phyloP scores from a whole-genome alignment of 2,329 filamentous ascomycete genomes.

The Diaporthe aspalathi region DNA sequence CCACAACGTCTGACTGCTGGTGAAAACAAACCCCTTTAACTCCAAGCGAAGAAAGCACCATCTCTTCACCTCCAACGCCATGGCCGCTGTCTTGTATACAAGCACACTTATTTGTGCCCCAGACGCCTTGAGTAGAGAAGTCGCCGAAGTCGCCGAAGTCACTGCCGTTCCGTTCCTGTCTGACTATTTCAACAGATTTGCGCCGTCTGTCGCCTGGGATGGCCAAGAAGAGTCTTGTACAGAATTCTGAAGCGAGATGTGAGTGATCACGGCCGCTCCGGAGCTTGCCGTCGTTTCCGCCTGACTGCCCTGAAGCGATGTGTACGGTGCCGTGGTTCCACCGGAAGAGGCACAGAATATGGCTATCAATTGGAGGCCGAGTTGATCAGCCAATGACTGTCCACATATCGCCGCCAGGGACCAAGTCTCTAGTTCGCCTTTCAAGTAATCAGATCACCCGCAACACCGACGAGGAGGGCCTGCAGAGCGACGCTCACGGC shows the following conservation, averaged over 20 bases:
- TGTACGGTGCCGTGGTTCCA: not conserved
- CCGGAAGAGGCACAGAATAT: not conserved
- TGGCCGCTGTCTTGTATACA: slow-evolving; percentile 26
- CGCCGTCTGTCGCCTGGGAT: not conserved
- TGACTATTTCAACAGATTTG: not conserved
- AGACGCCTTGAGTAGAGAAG: slow-evolving; percentile 18
- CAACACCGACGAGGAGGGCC: slow-evolving; percentile 94
- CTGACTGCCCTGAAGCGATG: not conserved
- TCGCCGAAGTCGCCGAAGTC: not conserved
- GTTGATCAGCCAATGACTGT: not conserved
- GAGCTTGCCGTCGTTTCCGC: not conserved
- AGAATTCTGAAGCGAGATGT: not conserved
- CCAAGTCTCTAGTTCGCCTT: not conserved
- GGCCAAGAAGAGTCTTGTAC: not conserved
- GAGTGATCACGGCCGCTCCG: no score
- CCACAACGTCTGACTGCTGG: slow-evolving; percentile 13
- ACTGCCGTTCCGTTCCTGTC: not conserved
- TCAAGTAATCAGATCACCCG: slow-evolving; percentile 74
- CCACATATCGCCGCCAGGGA: not conserved
- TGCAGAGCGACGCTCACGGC: slow-evolving; percentile 92
- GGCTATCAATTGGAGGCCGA: not conserved
- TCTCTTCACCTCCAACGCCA: slow-evolving; percentile 28
- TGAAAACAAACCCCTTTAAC: not conserved
- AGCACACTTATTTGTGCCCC: not conserved
- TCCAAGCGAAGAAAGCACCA: slow-evolving; percentile 1